These are phyloP conservation scores for Podaxis sp. DNA, from an alignment of 768 basidiomycete genomes.

Conservation along the genomic window DNA sequence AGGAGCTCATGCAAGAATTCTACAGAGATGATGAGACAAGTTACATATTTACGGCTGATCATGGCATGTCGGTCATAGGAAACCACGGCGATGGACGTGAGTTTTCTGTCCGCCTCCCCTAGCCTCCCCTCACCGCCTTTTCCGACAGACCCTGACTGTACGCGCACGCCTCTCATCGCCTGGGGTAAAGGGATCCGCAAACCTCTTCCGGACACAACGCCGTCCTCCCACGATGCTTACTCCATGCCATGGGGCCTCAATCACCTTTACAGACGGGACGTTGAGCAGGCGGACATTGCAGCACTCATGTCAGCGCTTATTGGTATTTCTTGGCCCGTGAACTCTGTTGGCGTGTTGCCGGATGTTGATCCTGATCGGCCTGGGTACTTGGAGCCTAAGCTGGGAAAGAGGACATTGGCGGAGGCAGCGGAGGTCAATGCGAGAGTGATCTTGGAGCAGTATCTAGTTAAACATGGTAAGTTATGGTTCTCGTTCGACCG, in stretches of 20 bases:
- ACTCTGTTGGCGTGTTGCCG: conserved; percentile 78
- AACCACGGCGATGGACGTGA: conserved; percentile 87
- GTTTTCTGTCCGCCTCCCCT: conserved; percentile 14
- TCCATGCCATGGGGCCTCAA: conserved; percentile 59
- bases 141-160: conserved; percentile 74
- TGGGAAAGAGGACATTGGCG: conserved; percentile 49
- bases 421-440: conserved; percentile 60
- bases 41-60: conserved; percentile 83
- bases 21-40: conserved; percentile 67
- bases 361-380: conserved; percentile 59
- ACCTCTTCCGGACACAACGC: conserved; percentile 50
- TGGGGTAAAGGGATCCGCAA: conserved; percentile 80
- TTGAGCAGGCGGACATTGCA: conserved; percentile 82
- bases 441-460: conserved; percentile 73
- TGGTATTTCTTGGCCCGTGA: conserved; percentile 73
- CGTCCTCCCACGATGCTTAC: conserved; percentile 69
- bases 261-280: conserved; percentile 61
- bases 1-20: conserved; percentile 56
- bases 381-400: conserved; percentile 50
- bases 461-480: conserved; percentile 71
- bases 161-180: conserved; percentile 75
- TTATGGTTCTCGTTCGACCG: background rate
- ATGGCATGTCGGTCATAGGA: conserved; percentile 85
- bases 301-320: conserved; percentile 73
- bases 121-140: background rate